Base-by-base conservation (phyloP, 805 yeast species). In the Wickerhamiella kurtzmanii region DNA sequence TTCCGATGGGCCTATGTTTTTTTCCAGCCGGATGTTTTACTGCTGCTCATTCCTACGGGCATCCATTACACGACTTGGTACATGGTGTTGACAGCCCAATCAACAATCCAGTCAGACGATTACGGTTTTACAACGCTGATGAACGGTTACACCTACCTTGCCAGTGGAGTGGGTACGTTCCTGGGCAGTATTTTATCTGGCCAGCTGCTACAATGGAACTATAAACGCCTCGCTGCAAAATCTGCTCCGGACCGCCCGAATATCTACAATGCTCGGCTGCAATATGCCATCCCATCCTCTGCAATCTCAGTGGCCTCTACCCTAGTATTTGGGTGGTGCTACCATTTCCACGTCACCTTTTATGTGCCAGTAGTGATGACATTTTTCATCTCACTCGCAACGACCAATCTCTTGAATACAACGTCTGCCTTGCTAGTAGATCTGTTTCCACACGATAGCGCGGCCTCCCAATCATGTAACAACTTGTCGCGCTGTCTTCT, bases 341-440 rank as follows among this genome's bases (percentile, higher is more conserved):
- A 84, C 13, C 67, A 74, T 35, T 62, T 64, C 22, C 61, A 66
- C 22, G 69, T 71, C 3, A 67, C 69, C 38, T 62, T 79, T 28
- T 70, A 79, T 0, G 74, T 76, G 0, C 75, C 82, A 4, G 64
- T 84, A 15, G 70, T 83, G 1, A 65, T 75, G 49, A 68, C 80
- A 4, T 77, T 76, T 41, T 59, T 80, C 45, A 68, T 76, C 2
- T 77, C 88, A 4, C 61, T 71, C 50, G 71, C 79, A n/a, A 68
- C 79, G 3, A 72, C 80, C 53, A 74, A 76, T 44, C 73, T 77
- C 38, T 56, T 81, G 37, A 71, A 80, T 15, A 70, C 75, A 32
- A 69, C 78, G 2, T 72, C 79, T 0, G 82, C 92, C 0, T 62
- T 86, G 37, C 60, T 84, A 47, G 82, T 85, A n/a, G 95, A 87